Conservation (phyloP, 805 yeast species). For the Barnettozyma californica region DNA sequence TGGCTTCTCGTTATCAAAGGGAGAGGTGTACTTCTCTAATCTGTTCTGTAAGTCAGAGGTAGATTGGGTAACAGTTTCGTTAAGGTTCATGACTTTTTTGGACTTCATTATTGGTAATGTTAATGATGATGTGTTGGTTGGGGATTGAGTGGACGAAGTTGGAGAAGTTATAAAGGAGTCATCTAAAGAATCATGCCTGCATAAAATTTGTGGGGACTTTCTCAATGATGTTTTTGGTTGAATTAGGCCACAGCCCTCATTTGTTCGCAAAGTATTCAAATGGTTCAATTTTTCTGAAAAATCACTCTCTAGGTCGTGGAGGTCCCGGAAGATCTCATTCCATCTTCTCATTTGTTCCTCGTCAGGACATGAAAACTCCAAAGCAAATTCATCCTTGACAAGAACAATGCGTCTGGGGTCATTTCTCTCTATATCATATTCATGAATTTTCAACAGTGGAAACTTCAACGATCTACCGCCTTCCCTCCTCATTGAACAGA, state of each 20-base stretch:
- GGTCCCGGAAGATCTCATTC: constrained; percentile 11
- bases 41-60: constrained; percentile 8
- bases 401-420: constrained; percentile 4
- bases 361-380: constrained; percentile 22
- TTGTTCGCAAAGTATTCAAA: constrained; percentile 11
- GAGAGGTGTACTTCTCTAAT: constrained; percentile 9
- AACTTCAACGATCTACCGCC: constrained; percentile 23
- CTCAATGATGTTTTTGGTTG: constrained; percentile 8
- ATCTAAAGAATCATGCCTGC: constrained; percentile 18
- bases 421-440: constrained; percentile 12
- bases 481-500: constrained; percentile 18
- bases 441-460: constrained; percentile 19
- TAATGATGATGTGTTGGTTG: not conserved
- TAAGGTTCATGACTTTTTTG: not conserved
- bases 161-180: not conserved
- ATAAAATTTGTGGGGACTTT: constrained; percentile 15
- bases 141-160: not conserved
- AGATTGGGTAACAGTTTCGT: constrained; percentile 3
- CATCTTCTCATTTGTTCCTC: constrained; percentile 19
- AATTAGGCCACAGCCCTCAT: constrained; percentile 19
- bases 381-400: constrained; percentile 5
- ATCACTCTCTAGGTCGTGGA: constrained; percentile 7
- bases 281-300: constrained; percentile 7
- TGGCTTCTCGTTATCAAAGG: constrained; percentile 6
- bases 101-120: not conserved